These are phyloP conservation scores for Francoa sonchifolia DNA, from an alignment of 441 rosid genomes.

Conservation along the genomic window DNA sequence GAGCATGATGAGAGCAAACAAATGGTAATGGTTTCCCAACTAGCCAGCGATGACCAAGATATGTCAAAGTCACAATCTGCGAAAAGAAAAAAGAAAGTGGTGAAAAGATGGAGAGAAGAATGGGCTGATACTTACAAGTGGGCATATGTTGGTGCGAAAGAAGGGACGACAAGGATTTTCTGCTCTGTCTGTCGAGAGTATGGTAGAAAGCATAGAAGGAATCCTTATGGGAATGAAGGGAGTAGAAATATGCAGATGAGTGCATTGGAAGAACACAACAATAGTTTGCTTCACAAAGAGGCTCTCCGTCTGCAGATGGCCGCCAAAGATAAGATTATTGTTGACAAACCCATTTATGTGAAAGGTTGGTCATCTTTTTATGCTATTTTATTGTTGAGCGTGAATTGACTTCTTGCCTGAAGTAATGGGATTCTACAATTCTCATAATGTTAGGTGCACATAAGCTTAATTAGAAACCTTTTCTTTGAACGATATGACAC, in stretches of 20 bases:
- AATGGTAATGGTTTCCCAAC: constrained; percentile 61
- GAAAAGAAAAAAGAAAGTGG: constrained; percentile 95
- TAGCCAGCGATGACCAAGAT: constrained; percentile 59
- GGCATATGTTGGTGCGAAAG: constrained; percentile 96
- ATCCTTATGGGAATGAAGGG: constrained; percentile 98
- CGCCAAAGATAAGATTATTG: constrained; percentile 83
- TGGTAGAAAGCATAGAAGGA: constrained; percentile 94
- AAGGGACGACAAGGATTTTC: constrained; percentile 93
- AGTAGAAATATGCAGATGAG: constrained; percentile 99
- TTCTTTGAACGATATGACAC: too few species aligned
- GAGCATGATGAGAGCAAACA: constrained; percentile 81
- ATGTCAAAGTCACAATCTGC: constrained; percentile 47
- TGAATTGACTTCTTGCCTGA: too few species aligned
- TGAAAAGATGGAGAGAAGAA: constrained; percentile 99
- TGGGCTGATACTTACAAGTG: constrained; percentile 99
- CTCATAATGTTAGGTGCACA: too few species aligned
- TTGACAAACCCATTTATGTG: constrained; percentile 77
- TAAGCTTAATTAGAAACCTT: too few species aligned
- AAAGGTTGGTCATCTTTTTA: constrained; percentile 48
- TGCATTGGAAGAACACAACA: constrained; percentile 96
- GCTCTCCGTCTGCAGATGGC: constrained; percentile 97
- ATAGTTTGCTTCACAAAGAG: constrained; percentile 97
- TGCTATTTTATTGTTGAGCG: too few species aligned
- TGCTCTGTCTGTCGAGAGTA: constrained; percentile 95
- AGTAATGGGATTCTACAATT: too few species aligned